phyloP scores from a whole-genome alignment of 108 stramenopile species.

The Cyclotella kingstonii region DNA sequence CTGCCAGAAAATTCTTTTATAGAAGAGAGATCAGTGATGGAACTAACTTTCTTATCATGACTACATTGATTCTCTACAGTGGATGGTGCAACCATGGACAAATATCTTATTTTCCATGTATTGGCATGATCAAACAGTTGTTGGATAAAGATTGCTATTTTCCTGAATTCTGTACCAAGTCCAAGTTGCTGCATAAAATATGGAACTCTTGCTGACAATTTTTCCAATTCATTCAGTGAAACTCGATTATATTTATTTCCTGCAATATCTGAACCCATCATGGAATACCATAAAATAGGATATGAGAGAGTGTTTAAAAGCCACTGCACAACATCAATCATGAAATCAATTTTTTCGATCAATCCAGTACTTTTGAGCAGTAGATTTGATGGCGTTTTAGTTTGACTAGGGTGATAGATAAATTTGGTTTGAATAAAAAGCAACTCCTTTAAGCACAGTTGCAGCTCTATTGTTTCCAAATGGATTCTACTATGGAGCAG shows the following conservation, averaged over 20 bases:
- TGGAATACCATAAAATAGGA: constrained; percentile 12
- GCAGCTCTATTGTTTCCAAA: constrained; percentile 41
- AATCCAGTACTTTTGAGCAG: constrained; percentile 32
- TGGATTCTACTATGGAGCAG: constrained; percentile 41
- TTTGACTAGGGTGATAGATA: constrained; percentile 22
- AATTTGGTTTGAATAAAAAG: constrained; percentile 39
- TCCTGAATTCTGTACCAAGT: no score
- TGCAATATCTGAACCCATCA: no score
- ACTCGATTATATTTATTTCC: no score
- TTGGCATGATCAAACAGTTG: no score
- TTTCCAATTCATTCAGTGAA: constrained; percentile 21
- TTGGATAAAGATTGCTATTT: no score
- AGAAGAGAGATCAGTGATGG: constrained; percentile 20
- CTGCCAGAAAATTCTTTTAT: constrained; percentile 15
- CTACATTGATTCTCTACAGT: constrained; percentile 57
- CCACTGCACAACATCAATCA: constrained; percentile 57
- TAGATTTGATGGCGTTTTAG: no score
- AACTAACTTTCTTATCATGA: constrained; percentile 5
- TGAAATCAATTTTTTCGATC: constrained; percentile 37
- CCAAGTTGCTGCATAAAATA: no score
- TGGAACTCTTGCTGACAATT: constrained; percentile 24
- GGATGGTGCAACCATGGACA: constrained; percentile 44
- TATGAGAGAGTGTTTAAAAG: constrained; percentile 40
- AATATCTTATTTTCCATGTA: no score
- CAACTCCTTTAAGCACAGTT: constrained; percentile 36